These are phyloP conservation scores for Cantharellus anzutake DNA, from an alignment of 768 basidiomycete species.

Conservation along the genomic window DNA sequence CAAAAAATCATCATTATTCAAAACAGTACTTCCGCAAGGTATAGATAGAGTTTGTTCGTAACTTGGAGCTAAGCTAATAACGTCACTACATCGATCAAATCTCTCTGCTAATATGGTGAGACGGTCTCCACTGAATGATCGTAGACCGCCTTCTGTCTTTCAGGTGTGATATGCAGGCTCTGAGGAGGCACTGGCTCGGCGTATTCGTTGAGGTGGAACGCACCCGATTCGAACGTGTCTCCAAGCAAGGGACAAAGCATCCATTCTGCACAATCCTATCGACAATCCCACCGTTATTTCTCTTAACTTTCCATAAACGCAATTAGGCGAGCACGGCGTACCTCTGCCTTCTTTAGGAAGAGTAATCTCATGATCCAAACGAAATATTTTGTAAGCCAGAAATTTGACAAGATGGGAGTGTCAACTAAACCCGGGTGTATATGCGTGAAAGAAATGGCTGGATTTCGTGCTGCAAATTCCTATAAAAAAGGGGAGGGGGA, in stretches of 20 bases:
- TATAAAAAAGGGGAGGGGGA: background rate
- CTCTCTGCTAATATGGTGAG: background rate
- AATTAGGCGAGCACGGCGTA: background rate
- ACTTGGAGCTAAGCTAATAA: too few species aligned
- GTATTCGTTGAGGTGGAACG: conserved; percentile 5
- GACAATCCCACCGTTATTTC: background rate
- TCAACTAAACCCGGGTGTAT: conserved; percentile 4
- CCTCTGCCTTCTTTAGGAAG: background rate
- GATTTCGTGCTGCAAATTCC: conserved; percentile 6
- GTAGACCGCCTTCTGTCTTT: background rate
- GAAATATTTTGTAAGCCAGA: background rate
- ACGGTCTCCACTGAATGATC: background rate
- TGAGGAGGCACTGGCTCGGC: background rate
- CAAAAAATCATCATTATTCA: too few species aligned
- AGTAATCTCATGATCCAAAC: background rate
- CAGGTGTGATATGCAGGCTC: background rate
- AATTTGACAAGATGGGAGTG: background rate
- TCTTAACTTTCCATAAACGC: background rate
- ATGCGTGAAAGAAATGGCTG: conserved; percentile 6
- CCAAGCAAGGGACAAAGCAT: background rate
- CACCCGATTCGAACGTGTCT: background rate
- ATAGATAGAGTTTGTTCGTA: too few species aligned
- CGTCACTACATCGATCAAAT: background rate
- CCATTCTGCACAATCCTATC: conserved; percentile 3
- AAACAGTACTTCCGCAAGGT: too few species aligned